Base-by-base conservation (phyloP, 768 basidiomycete genomes). In the Serendipita sp. region DNA sequence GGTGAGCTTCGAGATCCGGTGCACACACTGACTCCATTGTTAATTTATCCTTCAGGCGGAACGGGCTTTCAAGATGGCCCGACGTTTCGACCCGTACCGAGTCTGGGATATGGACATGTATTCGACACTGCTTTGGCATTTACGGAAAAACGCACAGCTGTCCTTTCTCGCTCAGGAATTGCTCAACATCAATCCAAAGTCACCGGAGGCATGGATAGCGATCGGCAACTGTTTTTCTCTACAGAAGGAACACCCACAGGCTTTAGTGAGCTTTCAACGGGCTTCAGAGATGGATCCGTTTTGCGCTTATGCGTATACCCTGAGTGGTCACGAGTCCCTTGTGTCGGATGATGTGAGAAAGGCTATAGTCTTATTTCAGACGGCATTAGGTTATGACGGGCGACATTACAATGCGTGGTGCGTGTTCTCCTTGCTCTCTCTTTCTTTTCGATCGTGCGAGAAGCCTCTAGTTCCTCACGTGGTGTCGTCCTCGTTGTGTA, bases 341-440 rank as follows among this genome's bases (percentile, higher is more conserved):
- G 73, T 74, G 66, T 89, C 97, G 75, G 95, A 98, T 70, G 92
- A 98, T 78, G 78, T 92, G 68, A 90, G 95, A 70, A 86, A 87
- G 74, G 93, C 94, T 44, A 85, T 94, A 68, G 83, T 81, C 67
- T 94, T 90, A 78, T 99, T 94, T 73, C 85, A 96, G 74, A 85
- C 83, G 65, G 95, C 95, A 45, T 80, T 99, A 74, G 84, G 89
- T 75, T 86, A 88, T 66, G 93, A 98, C 78, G 77, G 83, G 71
- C 85, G 91, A 75, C 92, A 96, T 76, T 99, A 98, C 76, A 95
- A 96, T 76, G 96, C 96, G 64, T 98, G 96, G 96, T 96, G 74
- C 74, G 89, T 80, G 46, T 69, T 67, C 24, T 13, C 47, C 30
- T 64, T 16, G 28, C 45, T 8, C 8, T 37, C 24, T 24, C 24